phyloP scores from a whole-genome alignment of 768 basidiomycete genomes.

The Rhodotorula babjevae region DNA sequence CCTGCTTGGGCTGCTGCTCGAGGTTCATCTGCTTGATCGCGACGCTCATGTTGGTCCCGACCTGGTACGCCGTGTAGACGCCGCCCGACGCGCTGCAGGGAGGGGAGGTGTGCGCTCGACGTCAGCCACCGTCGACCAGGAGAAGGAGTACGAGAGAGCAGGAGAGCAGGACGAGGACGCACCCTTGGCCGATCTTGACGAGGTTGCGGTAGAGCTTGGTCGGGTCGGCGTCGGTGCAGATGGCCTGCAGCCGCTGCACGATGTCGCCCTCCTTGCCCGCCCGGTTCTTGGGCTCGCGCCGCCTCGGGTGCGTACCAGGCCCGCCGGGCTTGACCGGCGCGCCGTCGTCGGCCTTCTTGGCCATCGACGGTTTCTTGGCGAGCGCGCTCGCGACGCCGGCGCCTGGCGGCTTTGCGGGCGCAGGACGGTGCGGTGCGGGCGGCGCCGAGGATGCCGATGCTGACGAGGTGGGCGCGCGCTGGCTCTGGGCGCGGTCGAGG shows the following conservation, averaged over 20 bases:
- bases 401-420: constrained; percentile 35
- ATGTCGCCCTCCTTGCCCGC: constrained; percentile 71
- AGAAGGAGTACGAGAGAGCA: no score
- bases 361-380: constrained; percentile 18
- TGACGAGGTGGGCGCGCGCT: constrained; percentile 59
- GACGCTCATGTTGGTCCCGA: constrained; percentile 85
- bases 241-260: constrained; percentile 80
- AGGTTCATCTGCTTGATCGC: constrained; percentile 99
- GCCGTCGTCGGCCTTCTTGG: background rate
- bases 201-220: constrained; percentile 85
- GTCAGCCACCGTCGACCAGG: no score
- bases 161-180: constrained; percentile 43
- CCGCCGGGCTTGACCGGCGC: constrained; percentile 44
- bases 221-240: constrained; percentile 96
- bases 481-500: constrained; percentile 49
- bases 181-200: constrained; percentile 98
- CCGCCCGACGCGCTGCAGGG: constrained; percentile 79
- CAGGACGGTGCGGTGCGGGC: constrained; percentile 49
- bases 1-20: constrained; percentile 99
- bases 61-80: constrained; percentile 96
- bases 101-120: no score
- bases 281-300: constrained; percentile 71
- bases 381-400: constrained; percentile 1
- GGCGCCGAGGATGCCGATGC: constrained; percentile 61
- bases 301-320: constrained; percentile 72